Base-by-base conservation (phyloP, 352 stramenopile genomes). In the Pythium vanterpoolii region DNA sequence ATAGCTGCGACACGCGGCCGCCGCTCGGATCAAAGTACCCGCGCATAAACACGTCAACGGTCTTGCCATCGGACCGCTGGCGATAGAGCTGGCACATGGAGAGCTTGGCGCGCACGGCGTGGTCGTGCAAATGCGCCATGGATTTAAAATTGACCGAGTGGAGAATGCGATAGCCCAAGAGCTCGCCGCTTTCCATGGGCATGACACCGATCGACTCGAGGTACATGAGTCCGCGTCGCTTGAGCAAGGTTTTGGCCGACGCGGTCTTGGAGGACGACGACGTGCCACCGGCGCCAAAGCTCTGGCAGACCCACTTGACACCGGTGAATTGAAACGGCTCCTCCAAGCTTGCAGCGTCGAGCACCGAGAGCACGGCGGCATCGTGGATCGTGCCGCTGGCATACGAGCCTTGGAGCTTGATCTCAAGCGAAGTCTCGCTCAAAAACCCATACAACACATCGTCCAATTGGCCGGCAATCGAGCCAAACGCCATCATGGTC, bases 101-200 rank as follows among this genome's bases (percentile, higher is more conserved):
- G 10, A 71, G 27, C 21, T 79, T 62, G 40, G 72, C 78, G 14
- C 78, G 78, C 34, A 88, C 71, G 8, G 77, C 70, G 13, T 63
- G 71, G n/a, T 64, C 58, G 16, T 71, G 73, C 26, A 83, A 51
- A 24, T 75, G 55, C 8, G 72, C 60, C 36, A 87, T 62, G 28
- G 77, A 76, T 23, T 81, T 79, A 54, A 86, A 70, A 40, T 74
- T 71, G 44, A 89, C 72, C 30, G 79, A 90, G 54, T 90, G 81
- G 55, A 82, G 63, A 27, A 90, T 68, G 14, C 74, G 74, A 62
- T 83, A 89, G 31, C 81, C 79, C 16, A 90, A 42, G 13, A 60
- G 61, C 28, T 84, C 67, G 52, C 76, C 76, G 24, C 63, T 76
- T 6, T 64, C 30, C 23, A 68, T 49, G 0, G 56, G 72, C 14